phyloP scores from a whole-genome alignment of 2,329 filamentous ascomycete genomes.

The Fusarium xylarioides region DNA sequence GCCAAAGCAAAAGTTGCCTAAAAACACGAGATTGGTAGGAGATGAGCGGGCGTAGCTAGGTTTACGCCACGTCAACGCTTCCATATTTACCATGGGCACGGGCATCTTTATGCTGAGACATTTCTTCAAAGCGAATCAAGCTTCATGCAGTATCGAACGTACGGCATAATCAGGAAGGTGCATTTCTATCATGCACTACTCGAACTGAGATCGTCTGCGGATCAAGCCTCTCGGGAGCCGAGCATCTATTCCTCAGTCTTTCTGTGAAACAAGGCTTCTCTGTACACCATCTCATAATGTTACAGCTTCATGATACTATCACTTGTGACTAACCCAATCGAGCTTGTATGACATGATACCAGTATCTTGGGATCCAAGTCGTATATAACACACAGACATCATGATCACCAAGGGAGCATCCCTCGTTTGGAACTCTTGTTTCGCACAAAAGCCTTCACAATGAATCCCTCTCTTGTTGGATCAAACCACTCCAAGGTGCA shows the following conservation, averaged over 20 bases:
- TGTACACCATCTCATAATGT: not conserved
- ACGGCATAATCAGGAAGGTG: not conserved
- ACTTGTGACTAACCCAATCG: not conserved
- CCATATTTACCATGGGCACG: not conserved
- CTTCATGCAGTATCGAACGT: not conserved
- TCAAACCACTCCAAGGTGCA: not conserved
- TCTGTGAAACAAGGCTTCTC: not conserved
- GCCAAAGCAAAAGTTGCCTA: not conserved
- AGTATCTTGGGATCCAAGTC: rapidly evolving
- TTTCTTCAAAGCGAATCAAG: not conserved
- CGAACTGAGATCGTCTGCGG: rapidly evolving
- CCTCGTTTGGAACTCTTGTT: rapidly evolving
- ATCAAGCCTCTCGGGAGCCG: not conserved
- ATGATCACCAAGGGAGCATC: not conserved
- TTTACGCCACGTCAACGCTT: not conserved
- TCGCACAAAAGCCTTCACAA: not conserved
- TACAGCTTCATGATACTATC: not conserved
- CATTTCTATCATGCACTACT: not conserved
- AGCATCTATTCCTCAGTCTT: not conserved
- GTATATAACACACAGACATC: not conserved
- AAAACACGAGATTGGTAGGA: not conserved
- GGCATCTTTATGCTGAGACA: not conserved
- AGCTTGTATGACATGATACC: not conserved
- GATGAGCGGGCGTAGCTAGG: not conserved
- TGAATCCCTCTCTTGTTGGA: not conserved